Conservation (phyloP, 805 yeast species). For the Tetrapisispora phaffii region DNA sequence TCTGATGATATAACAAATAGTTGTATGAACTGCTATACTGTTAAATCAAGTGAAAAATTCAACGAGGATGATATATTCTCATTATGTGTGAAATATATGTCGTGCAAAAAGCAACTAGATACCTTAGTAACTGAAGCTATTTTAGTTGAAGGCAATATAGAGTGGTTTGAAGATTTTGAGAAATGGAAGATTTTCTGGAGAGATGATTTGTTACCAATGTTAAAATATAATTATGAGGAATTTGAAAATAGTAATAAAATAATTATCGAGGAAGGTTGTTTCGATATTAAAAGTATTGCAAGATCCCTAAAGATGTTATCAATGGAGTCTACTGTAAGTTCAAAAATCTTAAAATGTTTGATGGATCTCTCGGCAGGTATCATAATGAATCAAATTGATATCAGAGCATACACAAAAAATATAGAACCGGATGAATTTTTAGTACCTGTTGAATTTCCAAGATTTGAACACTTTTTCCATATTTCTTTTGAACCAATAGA, state of each 20-base stretch:
- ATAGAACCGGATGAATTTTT: conserved; percentile 11
- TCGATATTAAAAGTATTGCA: not conserved
- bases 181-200: conserved; percentile 23
- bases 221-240: conserved; percentile 17
- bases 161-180: conserved; percentile 17
- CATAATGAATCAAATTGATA: conserved; percentile 14
- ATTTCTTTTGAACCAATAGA: conserved; percentile 9
- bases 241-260: conserved; percentile 12
- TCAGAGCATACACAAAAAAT: conserved; percentile 18
- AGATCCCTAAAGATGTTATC: conserved; percentile 1
- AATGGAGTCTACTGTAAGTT: conserved; percentile 10
- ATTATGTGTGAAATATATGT: conserved; percentile 16
- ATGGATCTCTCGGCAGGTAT: conserved; percentile 12
- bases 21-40: conserved; percentile 21
- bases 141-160: conserved; percentile 20
- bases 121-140: conserved; percentile 20
- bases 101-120: conserved; percentile 22
- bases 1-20: conserved; percentile 15
- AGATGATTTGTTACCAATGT: conserved; percentile 11
- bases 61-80: conserved; percentile 15
- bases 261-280: conserved; percentile 2
- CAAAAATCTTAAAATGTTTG: conserved; percentile 14
- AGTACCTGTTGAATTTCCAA: conserved; percentile 25
- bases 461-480: conserved; percentile 16
- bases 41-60: conserved; percentile 12